Conservation (phyloP, 306 rosid genomes). For the cucumber (Cucumis sativus) region DNA sequence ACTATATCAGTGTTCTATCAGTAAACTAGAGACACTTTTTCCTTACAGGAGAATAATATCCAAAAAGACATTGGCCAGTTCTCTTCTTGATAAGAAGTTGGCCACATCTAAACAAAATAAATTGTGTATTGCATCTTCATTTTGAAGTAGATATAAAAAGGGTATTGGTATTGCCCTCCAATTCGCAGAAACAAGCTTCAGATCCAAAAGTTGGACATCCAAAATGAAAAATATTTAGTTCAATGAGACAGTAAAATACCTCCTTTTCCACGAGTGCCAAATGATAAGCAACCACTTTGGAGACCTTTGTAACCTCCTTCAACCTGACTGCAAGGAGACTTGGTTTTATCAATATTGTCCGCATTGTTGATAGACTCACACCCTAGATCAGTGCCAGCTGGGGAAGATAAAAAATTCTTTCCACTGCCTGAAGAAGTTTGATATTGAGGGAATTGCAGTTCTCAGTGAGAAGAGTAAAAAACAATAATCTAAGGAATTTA, state of each 20-base stretch:
- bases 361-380: constrained; percentile 20
- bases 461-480: background rate
- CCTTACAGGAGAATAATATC: background rate
- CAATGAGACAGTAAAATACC: constrained; percentile 31
- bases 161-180: background rate
- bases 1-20: no score
- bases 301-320: constrained; percentile 16
- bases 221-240: background rate
- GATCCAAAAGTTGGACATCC: background rate
- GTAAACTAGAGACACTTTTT: background rate
- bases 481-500: background rate
- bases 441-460: constrained; percentile 12
- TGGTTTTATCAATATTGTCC: constrained; percentile 12
- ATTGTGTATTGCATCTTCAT: background rate
- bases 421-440: constrained; percentile 22
- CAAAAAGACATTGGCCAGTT: background rate
- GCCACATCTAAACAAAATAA: background rate
- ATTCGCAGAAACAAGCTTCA: background rate
- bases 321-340: constrained; percentile 11
- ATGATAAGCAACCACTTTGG: constrained; percentile 39
- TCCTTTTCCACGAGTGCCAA: constrained; percentile 58
- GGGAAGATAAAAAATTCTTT: constrained; percentile 16
- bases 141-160: background rate
- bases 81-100: background rate
- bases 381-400: constrained; percentile 34